phyloP scores from a whole-genome alignment of 805 yeast genomes.

The Ogataea corticis region DNA sequence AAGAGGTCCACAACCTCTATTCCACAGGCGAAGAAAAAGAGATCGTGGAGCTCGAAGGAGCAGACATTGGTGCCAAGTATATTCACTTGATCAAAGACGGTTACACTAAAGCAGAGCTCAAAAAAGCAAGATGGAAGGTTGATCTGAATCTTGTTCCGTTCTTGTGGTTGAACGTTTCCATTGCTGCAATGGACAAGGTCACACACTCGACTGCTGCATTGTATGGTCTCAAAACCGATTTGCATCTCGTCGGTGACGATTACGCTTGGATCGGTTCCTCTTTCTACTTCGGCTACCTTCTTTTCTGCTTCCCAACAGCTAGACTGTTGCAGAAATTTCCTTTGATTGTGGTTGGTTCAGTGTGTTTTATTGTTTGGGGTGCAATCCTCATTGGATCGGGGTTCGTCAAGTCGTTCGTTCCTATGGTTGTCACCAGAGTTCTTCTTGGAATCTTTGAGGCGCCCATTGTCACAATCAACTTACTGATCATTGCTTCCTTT shows the following conservation, averaged over 20 bases:
- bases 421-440: constrained; percentile 47
- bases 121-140: constrained; percentile 40
- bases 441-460: constrained; percentile 54
- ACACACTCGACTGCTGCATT: constrained; percentile 42
- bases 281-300: constrained; percentile 38
- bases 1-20: neutral
- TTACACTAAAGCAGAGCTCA: constrained; percentile 21
- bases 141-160: constrained; percentile 52
- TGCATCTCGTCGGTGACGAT: constrained; percentile 37
- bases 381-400: constrained; percentile 46
- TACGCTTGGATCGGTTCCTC: constrained; percentile 37
- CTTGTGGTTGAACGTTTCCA: constrained; percentile 47
- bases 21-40: constrained; percentile 6
- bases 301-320: constrained; percentile 39
- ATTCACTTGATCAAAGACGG: constrained; percentile 21
- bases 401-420: constrained; percentile 38
- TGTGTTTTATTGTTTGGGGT: constrained; percentile 39
- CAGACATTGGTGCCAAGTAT: constrained; percentile 24
- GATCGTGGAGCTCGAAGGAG: constrained; percentile 5
- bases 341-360: constrained; percentile 34
- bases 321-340: constrained; percentile 39
- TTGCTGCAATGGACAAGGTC: constrained; percentile 60
- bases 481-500: constrained; percentile 55
- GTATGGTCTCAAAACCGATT: constrained; percentile 39
- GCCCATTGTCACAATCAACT: constrained; percentile 54